phyloP scores from a whole-genome alignment of 1,284 basidiomycete species.

The Cutaneotrichosporon cavernicola region DNA sequence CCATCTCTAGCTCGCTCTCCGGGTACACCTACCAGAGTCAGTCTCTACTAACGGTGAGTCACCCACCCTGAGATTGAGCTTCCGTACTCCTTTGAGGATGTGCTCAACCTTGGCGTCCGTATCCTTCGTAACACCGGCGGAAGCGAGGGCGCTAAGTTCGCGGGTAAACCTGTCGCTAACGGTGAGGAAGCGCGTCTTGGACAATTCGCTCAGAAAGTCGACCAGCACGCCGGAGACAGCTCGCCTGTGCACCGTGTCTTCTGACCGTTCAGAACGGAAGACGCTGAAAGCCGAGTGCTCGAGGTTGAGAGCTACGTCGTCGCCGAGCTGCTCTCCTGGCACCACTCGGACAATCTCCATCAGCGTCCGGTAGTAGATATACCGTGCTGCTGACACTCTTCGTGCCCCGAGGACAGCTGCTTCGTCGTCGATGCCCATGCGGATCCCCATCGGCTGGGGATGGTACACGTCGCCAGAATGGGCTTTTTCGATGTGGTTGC shows the following conservation, averaged over 20 bases:
- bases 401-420: slow-evolving; percentile 66
- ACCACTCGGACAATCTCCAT: slow-evolving; percentile 72
- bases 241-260: slow-evolving; percentile 63
- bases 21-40: slow-evolving; percentile 72
- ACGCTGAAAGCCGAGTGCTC: slow-evolving; percentile 85
- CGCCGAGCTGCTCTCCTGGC: slow-evolving; percentile 71
- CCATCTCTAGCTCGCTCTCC: slow-evolving; percentile 88
- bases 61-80: slow-evolving; percentile 74
- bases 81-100: slow-evolving; percentile 71
- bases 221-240: slow-evolving; percentile 78
- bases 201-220: slow-evolving; percentile 75
- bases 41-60: neutral
- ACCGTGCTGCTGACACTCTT: slow-evolving; percentile 74
- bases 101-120: slow-evolving; percentile 76
- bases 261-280: slow-evolving; percentile 69
- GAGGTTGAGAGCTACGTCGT: slow-evolving; percentile 70
- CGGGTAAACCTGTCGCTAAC: slow-evolving; percentile 81
- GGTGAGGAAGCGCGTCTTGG: slow-evolving; percentile 77
- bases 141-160: slow-evolving; percentile 73
- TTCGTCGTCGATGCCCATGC: slow-evolving; percentile 57
- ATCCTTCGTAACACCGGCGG: slow-evolving; percentile 68
- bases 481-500: slow-evolving; percentile 69
- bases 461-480: slow-evolving; percentile 54
- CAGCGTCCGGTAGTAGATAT: slow-evolving; percentile 82
- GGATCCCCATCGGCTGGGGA: slow-evolving; percentile 40